These are phyloP conservation scores for Leishmania major DNA, from an alignment of 208 protist species.

Conservation along the genomic window DNA sequence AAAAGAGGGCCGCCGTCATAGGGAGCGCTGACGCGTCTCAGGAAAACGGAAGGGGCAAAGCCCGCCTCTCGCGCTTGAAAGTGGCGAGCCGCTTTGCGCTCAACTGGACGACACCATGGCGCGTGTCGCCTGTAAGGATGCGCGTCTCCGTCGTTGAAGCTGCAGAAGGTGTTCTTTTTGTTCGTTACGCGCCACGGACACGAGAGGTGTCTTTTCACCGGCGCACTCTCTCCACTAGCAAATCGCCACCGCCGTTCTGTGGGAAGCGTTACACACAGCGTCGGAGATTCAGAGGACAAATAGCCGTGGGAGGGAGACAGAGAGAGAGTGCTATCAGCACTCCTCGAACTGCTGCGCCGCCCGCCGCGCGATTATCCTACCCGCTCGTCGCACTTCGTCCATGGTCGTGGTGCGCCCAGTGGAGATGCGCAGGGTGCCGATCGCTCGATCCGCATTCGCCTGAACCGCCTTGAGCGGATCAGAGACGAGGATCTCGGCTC, in stretches of 20 bases:
- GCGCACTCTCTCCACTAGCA: neutral
- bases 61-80: neutral
- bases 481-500: conserved; percentile 59
- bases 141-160: neutral
- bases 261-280: neutral
- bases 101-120: neutral
- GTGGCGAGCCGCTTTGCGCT: neutral
- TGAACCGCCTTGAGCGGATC: conserved; percentile 67
- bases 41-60: neutral
- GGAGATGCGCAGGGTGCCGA: conserved; percentile 79
- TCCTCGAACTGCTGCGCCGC: conserved; percentile 85
- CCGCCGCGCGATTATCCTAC: conserved; percentile 61
- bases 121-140: neutral
- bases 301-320: neutral
- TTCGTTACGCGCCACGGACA: neutral
- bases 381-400: conserved; percentile 69
- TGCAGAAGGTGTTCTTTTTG: neutral
- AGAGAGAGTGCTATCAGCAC: conserved; percentile 4
- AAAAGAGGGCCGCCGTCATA: neutral
- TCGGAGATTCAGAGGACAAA: no score
- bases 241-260: neutral
- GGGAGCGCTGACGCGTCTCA: neutral
- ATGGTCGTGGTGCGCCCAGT: conserved; percentile 74
- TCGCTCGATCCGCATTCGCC: conserved; percentile 53
- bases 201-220: neutral